Evolutionary conservation across 2,329 filamentous ascomycete species (phyloP), one percentile per base, ranked within the genome.

Genomic region (Chaetomium strumarium): DNA sequence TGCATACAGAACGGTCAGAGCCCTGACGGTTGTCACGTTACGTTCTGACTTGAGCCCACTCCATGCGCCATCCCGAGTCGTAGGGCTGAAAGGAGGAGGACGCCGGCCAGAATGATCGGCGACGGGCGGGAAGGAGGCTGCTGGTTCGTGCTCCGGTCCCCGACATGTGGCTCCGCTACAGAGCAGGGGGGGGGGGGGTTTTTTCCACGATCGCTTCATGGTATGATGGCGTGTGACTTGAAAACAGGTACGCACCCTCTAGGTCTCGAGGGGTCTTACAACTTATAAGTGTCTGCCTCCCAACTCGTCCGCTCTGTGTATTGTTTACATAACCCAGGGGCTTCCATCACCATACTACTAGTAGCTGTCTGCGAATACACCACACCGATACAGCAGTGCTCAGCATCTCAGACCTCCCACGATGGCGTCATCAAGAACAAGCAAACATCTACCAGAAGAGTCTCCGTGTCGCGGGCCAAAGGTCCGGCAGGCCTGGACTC

Each of bases 401-500:
- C n/a, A 41, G 5, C 14, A 20, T 39, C 8, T 14, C 39, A 14
- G 16, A 24, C 24, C 7, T 7, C 24, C 7, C 24, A 24, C 24
- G 7, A 36, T 19, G 3, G 30, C 14, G 8, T n/a, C 31, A 9
- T 38, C 30, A 9, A 33, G 12, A 20, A 14, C 42, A 34, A 34
- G 16, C 33, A 12, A 2, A 7, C 37, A 11, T 31, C 17, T 12
- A 12, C 24, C 24, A 7, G 24, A 13, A 7, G 41, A 42, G 2
- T 39, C 42, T 17, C 38, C 49, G 1, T 14, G 14, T 5, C 19
- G 42, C 2, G 46, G 42, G 14, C 51, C 49, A 2, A 61, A 61
- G 48, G 16, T 43, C 17, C 58, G 59, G 17, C 59, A 61, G 46
- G 51, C 59, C 14, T 62, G 60, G 60, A 60, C 56, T 11, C 51